Evolutionary conservation across 1,139 yeast genomes (phyloP), one percentile per base, ranked within the genome.

Genomic region (Yamadazyma conglobata): DNA sequence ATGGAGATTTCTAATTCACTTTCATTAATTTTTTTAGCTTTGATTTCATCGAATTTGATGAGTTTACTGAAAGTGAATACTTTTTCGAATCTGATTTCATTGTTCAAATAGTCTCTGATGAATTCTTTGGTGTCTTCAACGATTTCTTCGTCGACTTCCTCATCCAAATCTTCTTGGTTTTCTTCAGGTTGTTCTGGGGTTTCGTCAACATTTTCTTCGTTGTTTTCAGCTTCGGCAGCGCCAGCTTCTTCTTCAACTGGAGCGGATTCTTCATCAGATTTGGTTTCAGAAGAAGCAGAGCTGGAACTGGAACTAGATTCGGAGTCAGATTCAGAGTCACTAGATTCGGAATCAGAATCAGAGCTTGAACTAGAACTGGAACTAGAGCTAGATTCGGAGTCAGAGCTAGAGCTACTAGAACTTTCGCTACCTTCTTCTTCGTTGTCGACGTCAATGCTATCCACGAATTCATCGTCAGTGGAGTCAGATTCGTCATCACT

Each of bases 41-140:
- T 55, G 42, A 68, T 65, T 44, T 62, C 55, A 28, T 61, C 57
- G 31, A 54, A 60, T 38, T 62, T 63, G 43, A 68, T 55, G 26
- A 56, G 35, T 48, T 66, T 65, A 37, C 64, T 72, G 44, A 68
- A 68, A 40, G 60, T 61, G 48, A 66, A 66, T 38, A 62, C 66
- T 50, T 68, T 68, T 47, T 67, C 73, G 38, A 68, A 68, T 35
- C 52, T 55, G 39, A 68, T 59, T 50, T 64, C 72, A 37, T 64
- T 60, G 33, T 55, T 47, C 22, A 39, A 30, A 48, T 54, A 67
- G 31, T 66, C 70, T 41, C 56, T 52, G 38, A 64, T 66, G 30
- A 67, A 56, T 23, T 53, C 45, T 40, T 57, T 52, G 10, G 70
- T 63, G 33, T 68, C 74, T 48, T 68, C 73, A 40, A 52, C 50